These are phyloP conservation scores for Scleroderma citrinum DNA, from an alignment of 768 basidiomycete genomes.

Conservation along the genomic window DNA sequence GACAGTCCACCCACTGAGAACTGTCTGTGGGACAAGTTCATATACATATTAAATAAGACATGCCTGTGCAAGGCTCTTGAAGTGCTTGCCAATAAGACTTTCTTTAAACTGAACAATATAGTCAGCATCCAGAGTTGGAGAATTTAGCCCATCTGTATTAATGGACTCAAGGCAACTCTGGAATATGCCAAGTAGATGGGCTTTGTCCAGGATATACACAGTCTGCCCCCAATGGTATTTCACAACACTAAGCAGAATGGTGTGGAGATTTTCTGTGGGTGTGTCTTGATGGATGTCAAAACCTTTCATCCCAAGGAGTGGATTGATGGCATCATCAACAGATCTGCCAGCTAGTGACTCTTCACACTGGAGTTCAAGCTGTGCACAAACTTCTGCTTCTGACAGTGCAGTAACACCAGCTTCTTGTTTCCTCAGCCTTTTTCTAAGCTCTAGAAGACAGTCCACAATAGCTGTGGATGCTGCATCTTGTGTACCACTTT, in stretches of 20 bases:
- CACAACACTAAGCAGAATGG: too few species aligned
- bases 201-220: slow-evolving; percentile 11
- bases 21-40: slow-evolving; percentile 9
- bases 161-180: slow-evolving; percentile 19
- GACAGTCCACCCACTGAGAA: slow-evolving; percentile 4
- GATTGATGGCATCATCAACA: too few species aligned
- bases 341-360: too few species aligned
- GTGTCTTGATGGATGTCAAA: too few species aligned
- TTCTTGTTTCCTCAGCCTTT: too few species aligned
- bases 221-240: slow-evolving; percentile 15
- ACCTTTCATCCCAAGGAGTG: too few species aligned
- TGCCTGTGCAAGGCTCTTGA: too few species aligned
- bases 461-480: slow-evolving; percentile 25
- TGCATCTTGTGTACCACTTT: slow-evolving; percentile 32
- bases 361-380: too few species aligned
- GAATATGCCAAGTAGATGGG: slow-evolving; percentile 12
- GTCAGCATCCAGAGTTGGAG: slow-evolving; percentile 18
- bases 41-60: background rate
- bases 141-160: slow-evolving; percentile 12
- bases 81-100: slow-evolving; percentile 2
- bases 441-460: slow-evolving; percentile 28
- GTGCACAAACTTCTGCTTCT: too few species aligned
- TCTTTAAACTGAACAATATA: slow-evolving; percentile 19
- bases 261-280: too few species aligned
- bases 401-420: too few species aligned